Evolutionary conservation across 139 green algal species (phyloP), one percentile per base, ranked within the genome.

Genomic region (Chlamydomonas sp.): DNA sequence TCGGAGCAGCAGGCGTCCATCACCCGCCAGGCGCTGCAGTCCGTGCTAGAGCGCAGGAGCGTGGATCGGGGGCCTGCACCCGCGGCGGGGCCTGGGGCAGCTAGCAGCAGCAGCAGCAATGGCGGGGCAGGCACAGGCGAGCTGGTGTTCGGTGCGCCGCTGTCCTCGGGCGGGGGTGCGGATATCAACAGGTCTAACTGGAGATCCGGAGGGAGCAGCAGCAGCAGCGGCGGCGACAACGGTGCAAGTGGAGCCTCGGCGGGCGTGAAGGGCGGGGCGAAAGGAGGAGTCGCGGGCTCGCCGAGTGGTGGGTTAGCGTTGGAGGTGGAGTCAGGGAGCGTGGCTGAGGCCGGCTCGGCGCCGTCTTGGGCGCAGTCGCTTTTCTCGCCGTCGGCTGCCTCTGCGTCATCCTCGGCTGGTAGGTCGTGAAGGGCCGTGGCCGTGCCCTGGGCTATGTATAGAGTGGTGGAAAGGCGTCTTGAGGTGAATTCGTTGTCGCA

Each of bases 351-450:
- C 31, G 31, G 31, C 31, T 49, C 31, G 31, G 31, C 31, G 12
- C 82, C 82, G 60, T 71, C 82, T n/a, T 86, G 82, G 82, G 71
- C 82, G 0, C 67, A 86, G 82, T 71, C 72, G 5, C 82, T 86
- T 0, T 86, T 86, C 20, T 60, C 82, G 8, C 72, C 69, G 20
- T 4, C 18, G 49, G 3, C 68, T 2, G 3, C 18, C 58, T 8
- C 80, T 4, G 16, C 64, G 18, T 72, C 80, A 1, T 67, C 80
- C 59, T 49, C 31, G 31, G 31, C 31, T 49, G 31, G 31, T 49
- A 49, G 31, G 31, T 49, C 31, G 31, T 49, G 31, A 49, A 49
- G 31, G 31, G 31, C 31, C 31, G 31, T 49, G 31, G 31, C 31
- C 31, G 31, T 49, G 31, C 31, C 31, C 31, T 49, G 31, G 31